These are phyloP conservation scores for Aquilaria sinensis DNA, from an alignment of 345 rosid genomes.

Conservation along the genomic window DNA sequence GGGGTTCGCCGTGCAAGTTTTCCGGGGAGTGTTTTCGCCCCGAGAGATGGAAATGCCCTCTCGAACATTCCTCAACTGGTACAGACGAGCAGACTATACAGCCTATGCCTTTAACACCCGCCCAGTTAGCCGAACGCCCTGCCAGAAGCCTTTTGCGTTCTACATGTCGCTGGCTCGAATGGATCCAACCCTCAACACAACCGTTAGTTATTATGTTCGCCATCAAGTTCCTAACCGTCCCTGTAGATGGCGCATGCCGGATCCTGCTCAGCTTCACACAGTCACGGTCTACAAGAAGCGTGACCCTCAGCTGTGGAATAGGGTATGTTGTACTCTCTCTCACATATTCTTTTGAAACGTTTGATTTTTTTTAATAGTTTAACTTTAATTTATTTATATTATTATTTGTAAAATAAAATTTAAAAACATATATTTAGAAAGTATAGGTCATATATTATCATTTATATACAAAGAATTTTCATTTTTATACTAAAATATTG, in stretches of 20 bases:
- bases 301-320: constrained; percentile 63
- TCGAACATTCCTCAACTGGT: constrained; percentile 86
- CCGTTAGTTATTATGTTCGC: constrained; percentile 48
- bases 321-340: constrained; percentile 24
- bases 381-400: too few relatives aligned
- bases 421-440: too few relatives aligned
- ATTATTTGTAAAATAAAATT: too few relatives aligned
- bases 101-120: constrained; percentile 91
- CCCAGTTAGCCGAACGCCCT: constrained; percentile 65
- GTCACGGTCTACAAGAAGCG: constrained; percentile 54
- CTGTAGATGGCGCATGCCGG: constrained; percentile 70
- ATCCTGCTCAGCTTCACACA: constrained; percentile 37
- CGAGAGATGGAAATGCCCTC: constrained; percentile 91
- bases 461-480: too few relatives aligned
- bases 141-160: constrained; percentile 80
- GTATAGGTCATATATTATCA: too few relatives aligned
- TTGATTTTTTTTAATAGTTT: background rate
- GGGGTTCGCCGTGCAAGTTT: constrained; percentile 83
- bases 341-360: background rate
- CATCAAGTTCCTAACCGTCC: constrained; percentile 43
- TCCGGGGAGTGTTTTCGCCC: constrained; percentile 66
- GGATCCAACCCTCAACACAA: constrained; percentile 34
- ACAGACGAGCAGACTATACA: constrained; percentile 71
- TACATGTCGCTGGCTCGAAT: constrained; percentile 39
- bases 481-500: too few relatives aligned